Percentiles rank a stretch among this genome's conserved stretches.
phyloP scores from a whole-genome alignment of 345 rosid genomes.

The Eutrema heterophyllum region DNA sequence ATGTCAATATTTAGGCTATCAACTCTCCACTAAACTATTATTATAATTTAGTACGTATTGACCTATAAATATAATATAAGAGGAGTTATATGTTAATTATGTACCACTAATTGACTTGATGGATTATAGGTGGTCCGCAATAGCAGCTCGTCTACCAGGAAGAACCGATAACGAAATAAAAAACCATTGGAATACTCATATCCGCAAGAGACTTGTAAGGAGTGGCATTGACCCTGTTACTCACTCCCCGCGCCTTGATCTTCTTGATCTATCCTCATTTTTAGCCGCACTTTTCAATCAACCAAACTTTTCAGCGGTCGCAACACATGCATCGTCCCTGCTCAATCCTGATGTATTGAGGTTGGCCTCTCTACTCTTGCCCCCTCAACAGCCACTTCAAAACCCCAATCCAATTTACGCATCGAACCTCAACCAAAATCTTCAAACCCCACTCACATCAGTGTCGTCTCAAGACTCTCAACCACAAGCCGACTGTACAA shows the following conservation, averaged over 20 bases:
- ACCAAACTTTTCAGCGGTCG: constrained; percentile 38
- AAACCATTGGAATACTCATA: constrained; percentile 94
- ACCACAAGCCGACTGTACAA: constrained; percentile 23
- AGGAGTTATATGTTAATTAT: not conserved
- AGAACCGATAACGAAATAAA: constrained; percentile 95
- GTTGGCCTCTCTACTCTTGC: constrained; percentile 22
- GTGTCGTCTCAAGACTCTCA: constrained; percentile 20
- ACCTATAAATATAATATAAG: not conserved
- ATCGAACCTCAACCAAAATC: not conserved
- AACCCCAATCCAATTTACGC: not conserved
- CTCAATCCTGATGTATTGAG: constrained; percentile 26
- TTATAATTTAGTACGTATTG: not conserved
- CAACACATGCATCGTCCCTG: constrained; percentile 16
- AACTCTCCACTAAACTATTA: constrained; percentile 26
- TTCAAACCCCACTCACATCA: constrained; percentile 23
- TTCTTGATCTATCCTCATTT: constrained; percentile 67
- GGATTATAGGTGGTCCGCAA: constrained; percentile 80
- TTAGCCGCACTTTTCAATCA: constrained; percentile 47
- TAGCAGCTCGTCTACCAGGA: constrained; percentile 97
- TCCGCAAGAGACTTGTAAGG: constrained; percentile 73
- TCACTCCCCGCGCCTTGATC: constrained; percentile 77
- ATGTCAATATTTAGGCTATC: constrained; percentile 35
- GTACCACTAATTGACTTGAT: not conserved
- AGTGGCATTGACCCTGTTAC: constrained; percentile 95
- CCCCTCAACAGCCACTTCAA: constrained; percentile 16